These are phyloP conservation scores for Scheffersomyces quercinus DNA, from an alignment of 1,139 yeast species.

Conservation along the genomic window DNA sequence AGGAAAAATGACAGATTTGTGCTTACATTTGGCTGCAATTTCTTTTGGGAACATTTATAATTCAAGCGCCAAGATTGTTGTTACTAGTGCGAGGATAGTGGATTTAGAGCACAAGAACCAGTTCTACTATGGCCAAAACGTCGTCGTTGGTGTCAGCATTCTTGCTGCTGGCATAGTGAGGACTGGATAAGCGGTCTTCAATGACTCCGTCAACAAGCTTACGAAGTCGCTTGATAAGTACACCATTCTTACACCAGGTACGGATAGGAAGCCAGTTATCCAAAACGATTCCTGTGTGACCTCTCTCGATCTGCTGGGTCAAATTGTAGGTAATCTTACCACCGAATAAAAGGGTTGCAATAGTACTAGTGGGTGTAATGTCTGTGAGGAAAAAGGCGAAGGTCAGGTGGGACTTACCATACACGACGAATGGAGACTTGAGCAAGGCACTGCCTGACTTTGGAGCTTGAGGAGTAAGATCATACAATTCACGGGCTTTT, in stretches of 20 bases:
- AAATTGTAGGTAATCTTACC: slow-evolving; percentile 75
- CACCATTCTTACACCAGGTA: slow-evolving; percentile 95
- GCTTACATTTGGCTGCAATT: too few relatives aligned
- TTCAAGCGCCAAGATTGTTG: too few relatives aligned
- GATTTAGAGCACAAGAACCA: not conserved
- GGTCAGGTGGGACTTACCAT: slow-evolving; percentile 59
- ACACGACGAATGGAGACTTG: slow-evolving; percentile 57
- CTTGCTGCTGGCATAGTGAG: slow-evolving; percentile 13
- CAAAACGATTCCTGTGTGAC: slow-evolving; percentile 46
- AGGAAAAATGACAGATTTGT: too few relatives aligned
- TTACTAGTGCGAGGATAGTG: too few relatives aligned
- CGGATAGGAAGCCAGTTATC: slow-evolving; percentile 73
- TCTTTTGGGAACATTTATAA: too few relatives aligned
- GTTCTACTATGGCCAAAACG: not conserved
- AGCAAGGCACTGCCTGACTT: slow-evolving; percentile 23
- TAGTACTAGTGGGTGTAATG: slow-evolving; percentile 73
- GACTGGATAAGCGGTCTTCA: slow-evolving; percentile 47
- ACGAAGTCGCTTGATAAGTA: slow-evolving; percentile 71
- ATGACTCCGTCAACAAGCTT: slow-evolving; percentile 65
- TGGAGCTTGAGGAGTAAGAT: slow-evolving; percentile 36
- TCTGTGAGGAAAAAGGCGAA: slow-evolving; percentile 70
- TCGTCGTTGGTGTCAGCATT: slow-evolving; percentile 9
- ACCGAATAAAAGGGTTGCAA: slow-evolving; percentile 76
- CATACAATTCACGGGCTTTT: slow-evolving; percentile 27
- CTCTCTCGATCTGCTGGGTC: slow-evolving; percentile 31